These are phyloP conservation scores for Pythium aphanidermatum DNA, from an alignment of 352 stramenopile genomes.

Conservation along the genomic window DNA sequence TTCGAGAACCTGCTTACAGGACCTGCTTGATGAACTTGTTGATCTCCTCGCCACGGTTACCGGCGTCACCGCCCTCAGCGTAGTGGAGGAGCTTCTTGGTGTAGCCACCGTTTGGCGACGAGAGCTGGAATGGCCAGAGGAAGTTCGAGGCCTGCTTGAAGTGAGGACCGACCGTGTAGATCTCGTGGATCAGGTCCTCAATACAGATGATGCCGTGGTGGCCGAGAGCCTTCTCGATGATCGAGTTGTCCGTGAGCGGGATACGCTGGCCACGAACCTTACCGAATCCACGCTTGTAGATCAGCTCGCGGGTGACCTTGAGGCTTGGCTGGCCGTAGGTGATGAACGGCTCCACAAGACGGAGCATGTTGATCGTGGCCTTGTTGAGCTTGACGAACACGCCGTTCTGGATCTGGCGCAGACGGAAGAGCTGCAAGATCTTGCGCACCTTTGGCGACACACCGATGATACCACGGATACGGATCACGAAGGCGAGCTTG, in stretches of 20 bases:
- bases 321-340: slow-evolving; percentile 98
- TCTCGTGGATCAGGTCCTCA: slow-evolving; percentile 99
- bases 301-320: slow-evolving; percentile 96
- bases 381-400: slow-evolving; percentile 99
- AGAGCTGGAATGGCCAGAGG: slow-evolving; percentile 99
- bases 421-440: slow-evolving; percentile 98
- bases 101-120: slow-evolving; percentile 93
- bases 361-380: slow-evolving; percentile 99
- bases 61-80: slow-evolving; percentile 90
- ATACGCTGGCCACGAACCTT: slow-evolving; percentile 98
- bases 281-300: slow-evolving; percentile 99
- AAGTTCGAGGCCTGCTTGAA: slow-evolving; percentile 99
- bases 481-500: slow-evolving; percentile 98
- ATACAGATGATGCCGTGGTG: slow-evolving; percentile 97
- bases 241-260: slow-evolving; percentile 95
- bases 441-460: slow-evolving; percentile 92
- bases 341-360: slow-evolving; percentile 97
- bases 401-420: slow-evolving; percentile 99
- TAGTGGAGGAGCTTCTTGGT: slow-evolving; percentile 94
- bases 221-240: slow-evolving; percentile 95
- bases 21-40: slow-evolving; percentile 94
- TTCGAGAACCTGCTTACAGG: slow-evolving; percentile 61
- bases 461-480: slow-evolving; percentile 98
- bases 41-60: slow-evolving; percentile 91
- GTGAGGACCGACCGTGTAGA: slow-evolving; percentile 97